Evolutionary conservation across 2,329 filamentous ascomycete genomes (phyloP), one percentile per base, ranked within the genome.

Genomic region (Arachnomyces sp.): DNA sequence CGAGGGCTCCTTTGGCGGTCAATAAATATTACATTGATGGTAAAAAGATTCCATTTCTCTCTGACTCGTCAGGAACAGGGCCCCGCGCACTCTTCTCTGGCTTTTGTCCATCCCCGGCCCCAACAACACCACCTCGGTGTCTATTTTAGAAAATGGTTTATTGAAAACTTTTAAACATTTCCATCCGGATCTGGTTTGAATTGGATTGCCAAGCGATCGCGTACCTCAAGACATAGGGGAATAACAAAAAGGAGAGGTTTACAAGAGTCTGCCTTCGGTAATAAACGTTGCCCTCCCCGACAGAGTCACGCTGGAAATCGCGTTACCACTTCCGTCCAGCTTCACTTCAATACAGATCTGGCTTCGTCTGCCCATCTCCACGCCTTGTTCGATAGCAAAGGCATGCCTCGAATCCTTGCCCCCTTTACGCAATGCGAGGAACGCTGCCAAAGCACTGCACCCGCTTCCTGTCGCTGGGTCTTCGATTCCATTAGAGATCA

Each of bases 401-500:
- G 44, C 57, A 52, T 46, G 36, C 43, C 48, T 42, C 43, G 47
- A 18, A 47, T 54, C 49, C 59, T 55, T 37, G 51, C 54, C 28
- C 54, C 47, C 61, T 58, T 42, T 67, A 53, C 60, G 57, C 45
- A 72, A 44, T n/a, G 67, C 65, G 31, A 69, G 52, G 46, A 69
- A 68, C 25, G 60, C 63, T 6, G 60, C 60, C 39, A 74, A 50
- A 25, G 62, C 67, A 45, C 67, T 69, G 34, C 69, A 68, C n/a
- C 68, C 71, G 43, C 65, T 69, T 3, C 72, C 71, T 4, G 71
- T 74, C 1, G 69, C 71, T 6, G 71, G 63, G 52, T 74, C 71
- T 49, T 76, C 72, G 6, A 47, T 46, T 1, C 50, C 52, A 14
- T 52, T 47, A 3, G 47, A 48, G 11, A 62, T 56, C 49, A 61